A percentile compares a stretch with the other conserved stretches of the same genome.
Evolutionary conservation across 192 early-diverging fungal genomes (phyloP).

Genomic region (Coemansia sp.): DNA sequence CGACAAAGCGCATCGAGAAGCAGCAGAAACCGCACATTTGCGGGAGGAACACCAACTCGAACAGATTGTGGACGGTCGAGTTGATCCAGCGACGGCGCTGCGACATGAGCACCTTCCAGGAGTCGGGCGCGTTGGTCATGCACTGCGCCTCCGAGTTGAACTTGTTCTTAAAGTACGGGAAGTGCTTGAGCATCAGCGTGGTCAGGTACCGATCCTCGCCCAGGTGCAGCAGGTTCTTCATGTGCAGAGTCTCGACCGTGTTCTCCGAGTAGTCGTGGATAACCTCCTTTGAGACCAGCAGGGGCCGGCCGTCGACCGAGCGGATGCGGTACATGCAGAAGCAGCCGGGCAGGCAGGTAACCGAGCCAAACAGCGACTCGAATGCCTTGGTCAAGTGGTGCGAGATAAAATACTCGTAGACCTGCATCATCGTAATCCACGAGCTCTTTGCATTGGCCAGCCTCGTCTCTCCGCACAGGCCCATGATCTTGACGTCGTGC

Average conservation of each 20-base stretch:
- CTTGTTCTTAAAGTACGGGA: slow-evolving; percentile 92
- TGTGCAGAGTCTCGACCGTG: slow-evolving; percentile 93
- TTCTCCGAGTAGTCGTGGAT: slow-evolving; percentile 94
- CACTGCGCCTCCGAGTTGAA: slow-evolving; percentile 92
- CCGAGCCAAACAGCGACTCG: slow-evolving; percentile 95
- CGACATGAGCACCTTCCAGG: slow-evolving; percentile 88
- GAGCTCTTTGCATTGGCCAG: slow-evolving; percentile 90
- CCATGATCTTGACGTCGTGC: slow-evolving; percentile 89
- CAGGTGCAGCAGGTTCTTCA: slow-evolving; percentile 96
- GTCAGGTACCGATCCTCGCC: slow-evolving; percentile 99
- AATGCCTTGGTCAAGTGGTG: slow-evolving; percentile 98
- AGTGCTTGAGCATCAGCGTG: slow-evolving; percentile 93
- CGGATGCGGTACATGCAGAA: slow-evolving; percentile 99
- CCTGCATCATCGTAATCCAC: slow-evolving; percentile 98
- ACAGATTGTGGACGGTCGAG: slow-evolving; percentile 97
- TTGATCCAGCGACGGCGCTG: slow-evolving; percentile 99
- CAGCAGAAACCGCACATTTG: slow-evolving; percentile 96
- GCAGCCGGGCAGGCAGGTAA: slow-evolving; percentile 98
- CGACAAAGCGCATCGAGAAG: slow-evolving; percentile 96
- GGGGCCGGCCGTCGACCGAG: slow-evolving; percentile 74
- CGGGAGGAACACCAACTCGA: slow-evolving; percentile 88
- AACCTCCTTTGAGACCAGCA: slow-evolving; percentile 84
- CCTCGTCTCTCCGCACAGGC: slow-evolving; percentile 95
- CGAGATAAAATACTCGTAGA: slow-evolving; percentile 98
- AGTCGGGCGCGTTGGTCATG: slow-evolving; percentile 91